Conservation (phyloP, 2,329 filamentous ascomycete species). For the Cordyceps militaris region DNA sequence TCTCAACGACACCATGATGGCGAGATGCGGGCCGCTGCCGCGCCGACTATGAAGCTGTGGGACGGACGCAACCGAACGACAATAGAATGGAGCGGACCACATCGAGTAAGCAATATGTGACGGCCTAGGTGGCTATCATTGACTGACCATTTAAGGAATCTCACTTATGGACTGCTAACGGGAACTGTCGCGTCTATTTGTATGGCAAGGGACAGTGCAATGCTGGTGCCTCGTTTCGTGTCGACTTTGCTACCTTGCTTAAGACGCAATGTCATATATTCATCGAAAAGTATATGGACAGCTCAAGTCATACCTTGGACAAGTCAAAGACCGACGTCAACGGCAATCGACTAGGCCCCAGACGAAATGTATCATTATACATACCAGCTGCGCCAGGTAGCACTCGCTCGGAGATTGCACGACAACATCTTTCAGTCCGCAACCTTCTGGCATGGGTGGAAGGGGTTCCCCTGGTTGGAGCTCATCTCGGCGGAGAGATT, state of each 20-base stretch:
- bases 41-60: slow-evolving; percentile 3
- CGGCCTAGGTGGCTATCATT: background rate
- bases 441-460: slow-evolving; percentile 71
- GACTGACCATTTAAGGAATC: slow-evolving; percentile 46
- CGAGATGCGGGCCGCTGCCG: background rate
- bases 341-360: slow-evolving; percentile 26
- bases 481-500: slow-evolving; percentile 56
- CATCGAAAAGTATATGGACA: slow-evolving; percentile 43
- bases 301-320: slow-evolving; percentile 20
- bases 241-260: slow-evolving; percentile 53
- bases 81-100: background rate
- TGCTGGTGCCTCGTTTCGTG: slow-evolving; percentile 59
- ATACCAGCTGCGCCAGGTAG: slow-evolving; percentile 58
- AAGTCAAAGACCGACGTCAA: slow-evolving; percentile 21
- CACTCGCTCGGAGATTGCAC: slow-evolving; percentile 45
- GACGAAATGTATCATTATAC: slow-evolving; percentile 50
- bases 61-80: slow-evolving; percentile 2
- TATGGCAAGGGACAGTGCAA: slow-evolving; percentile 58
- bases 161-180: slow-evolving; percentile 61
- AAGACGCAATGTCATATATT: slow-evolving; percentile 53
- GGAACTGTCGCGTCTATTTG: slow-evolving; percentile 64
- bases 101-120: slow-evolving; percentile 7
- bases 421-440: slow-evolving; percentile 57
- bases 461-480: slow-evolving; percentile 59
- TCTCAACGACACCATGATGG: background rate